Base-by-base conservation (phyloP, 345 rosid species). In the Linum trigynum region DNA sequence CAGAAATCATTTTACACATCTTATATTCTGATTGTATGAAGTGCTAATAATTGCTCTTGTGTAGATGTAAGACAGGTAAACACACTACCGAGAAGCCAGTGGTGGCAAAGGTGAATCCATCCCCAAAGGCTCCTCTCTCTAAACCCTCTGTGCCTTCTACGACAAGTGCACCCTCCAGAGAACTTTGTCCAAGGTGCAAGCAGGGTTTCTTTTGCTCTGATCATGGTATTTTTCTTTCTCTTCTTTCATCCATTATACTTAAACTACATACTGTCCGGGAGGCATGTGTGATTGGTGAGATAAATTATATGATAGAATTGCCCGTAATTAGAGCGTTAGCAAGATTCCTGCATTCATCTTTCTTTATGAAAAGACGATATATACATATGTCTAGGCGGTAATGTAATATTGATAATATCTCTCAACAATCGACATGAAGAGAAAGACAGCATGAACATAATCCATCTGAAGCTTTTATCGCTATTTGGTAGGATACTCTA, bases 151-250 rank as follows among this genome's bases (percentile, higher is more conserved):
- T 78, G 57, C 73, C 79, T 69, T 65, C 82, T 48, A 35, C 62
- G 37, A 71, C 80, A 55, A 73, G 63, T 66, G 36, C 83, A 45
- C 53, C 84, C 51, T 38, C 83, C 5, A 94, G 79, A 80, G 96
- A 80, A 64, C 72, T 83, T 61, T 94, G 97, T 76, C 70, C 85
- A 1, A 80, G 99, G 74, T 94, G 99, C 79, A 81, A 73, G 66
- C 99, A 90, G 79, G 95, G 99, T 55, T 94, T 94, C 85, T 94
- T 86, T 79, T 94, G 97, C 76, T 94, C 99, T 3, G 95, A 87
- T 72, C 99, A 94, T 39, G 99, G 92, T 85, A 87, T 35, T 15
- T 39, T 62, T 50, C 11, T 14, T 15, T 23, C 32, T 23, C 32
- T 39, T 39, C 65, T n/a, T 62, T 9, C n/a, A 39, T 61, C 23